phyloP scores from a whole-genome alignment of 2,329 filamentous ascomycete genomes.

The Diaporthe capsici region DNA sequence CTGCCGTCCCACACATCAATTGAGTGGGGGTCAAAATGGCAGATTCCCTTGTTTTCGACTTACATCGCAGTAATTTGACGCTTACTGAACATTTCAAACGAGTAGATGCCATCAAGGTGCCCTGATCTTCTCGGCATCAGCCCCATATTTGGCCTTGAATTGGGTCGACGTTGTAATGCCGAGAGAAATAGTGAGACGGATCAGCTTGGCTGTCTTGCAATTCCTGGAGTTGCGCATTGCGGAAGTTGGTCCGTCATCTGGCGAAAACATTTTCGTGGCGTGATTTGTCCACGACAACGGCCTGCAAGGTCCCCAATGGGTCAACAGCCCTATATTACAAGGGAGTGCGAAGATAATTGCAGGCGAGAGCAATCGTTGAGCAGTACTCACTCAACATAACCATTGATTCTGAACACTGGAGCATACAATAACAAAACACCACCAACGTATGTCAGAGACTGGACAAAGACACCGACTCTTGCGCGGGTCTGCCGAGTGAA shows the following conservation, averaged over 20 bases:
- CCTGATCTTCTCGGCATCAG: background rate
- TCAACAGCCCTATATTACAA: background rate
- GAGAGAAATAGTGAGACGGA: background rate
- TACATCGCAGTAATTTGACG: background rate
- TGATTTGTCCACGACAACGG: background rate
- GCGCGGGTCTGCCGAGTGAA: too few species aligned
- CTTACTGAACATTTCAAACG: background rate
- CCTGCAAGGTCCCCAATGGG: background rate
- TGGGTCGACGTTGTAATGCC: background rate
- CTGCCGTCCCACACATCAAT: background rate
- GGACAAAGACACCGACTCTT: too few species aligned
- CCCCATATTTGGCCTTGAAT: background rate
- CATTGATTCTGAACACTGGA: too few species aligned
- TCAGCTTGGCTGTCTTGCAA: background rate
- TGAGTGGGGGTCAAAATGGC: background rate
- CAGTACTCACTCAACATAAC: too few species aligned
- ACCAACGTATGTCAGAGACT: too few species aligned
- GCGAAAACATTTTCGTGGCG: too few species aligned
- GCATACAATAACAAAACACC: too few species aligned
- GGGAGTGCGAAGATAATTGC: background rate
- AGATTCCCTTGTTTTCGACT: background rate
- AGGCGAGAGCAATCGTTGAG: too few species aligned
- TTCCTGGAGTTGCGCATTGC: background rate
- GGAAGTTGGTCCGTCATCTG: background rate
- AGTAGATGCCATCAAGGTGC: conserved; percentile 1